Percentiles rank a stretch among this genome's conserved stretches.
phyloP scores from a whole-genome alignment of 2,329 filamentous ascomycete species.

The Microsporum ferrugineum region DNA sequence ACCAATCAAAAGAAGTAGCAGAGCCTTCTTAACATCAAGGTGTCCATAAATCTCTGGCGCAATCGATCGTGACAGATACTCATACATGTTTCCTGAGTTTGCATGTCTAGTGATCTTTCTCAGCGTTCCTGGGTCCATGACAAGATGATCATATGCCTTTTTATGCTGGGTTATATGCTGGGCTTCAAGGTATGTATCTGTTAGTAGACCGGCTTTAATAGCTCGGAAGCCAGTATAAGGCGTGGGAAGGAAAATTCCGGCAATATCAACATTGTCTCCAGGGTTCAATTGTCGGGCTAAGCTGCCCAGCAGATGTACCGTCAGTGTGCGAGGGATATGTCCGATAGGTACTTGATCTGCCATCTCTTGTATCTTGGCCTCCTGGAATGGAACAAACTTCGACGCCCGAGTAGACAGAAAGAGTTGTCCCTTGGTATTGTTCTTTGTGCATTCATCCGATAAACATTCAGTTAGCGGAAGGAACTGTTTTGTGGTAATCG shows the following conservation, averaged over 20 bases:
- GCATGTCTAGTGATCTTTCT: slow-evolving; percentile 76
- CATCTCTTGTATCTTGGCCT: slow-evolving; percentile 97
- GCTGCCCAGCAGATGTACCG: slow-evolving; percentile 77
- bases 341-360: slow-evolving; percentile 98
- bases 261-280: slow-evolving; percentile 86
- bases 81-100: slow-evolving; percentile 82
- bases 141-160: slow-evolving; percentile 90
- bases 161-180: slow-evolving; percentile 93
- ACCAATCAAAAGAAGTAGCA: slow-evolving; percentile 88
- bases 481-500: slow-evolving; percentile 81
- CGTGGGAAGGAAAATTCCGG: slow-evolving; percentile 90
- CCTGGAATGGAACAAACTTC: slow-evolving; percentile 95
- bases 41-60: slow-evolving; percentile 96
- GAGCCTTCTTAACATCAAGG: slow-evolving; percentile 92
- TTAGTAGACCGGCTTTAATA: slow-evolving; percentile 88
- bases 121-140: slow-evolving; percentile 66
- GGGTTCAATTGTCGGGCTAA: slow-evolving; percentile 80
- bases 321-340: slow-evolving; percentile 86
- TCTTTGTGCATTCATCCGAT: slow-evolving; percentile 77
- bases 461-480: slow-evolving; percentile 77
- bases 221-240: slow-evolving; percentile 99
- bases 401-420: slow-evolving; percentile 91
- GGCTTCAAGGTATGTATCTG: slow-evolving; percentile 92
- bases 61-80: slow-evolving; percentile 89
- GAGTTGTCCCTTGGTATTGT: slow-evolving; percentile 86